Evolutionary conservation across 129 eudicot genomes (phyloP).

Genomic region (Logfia minima): DNA sequence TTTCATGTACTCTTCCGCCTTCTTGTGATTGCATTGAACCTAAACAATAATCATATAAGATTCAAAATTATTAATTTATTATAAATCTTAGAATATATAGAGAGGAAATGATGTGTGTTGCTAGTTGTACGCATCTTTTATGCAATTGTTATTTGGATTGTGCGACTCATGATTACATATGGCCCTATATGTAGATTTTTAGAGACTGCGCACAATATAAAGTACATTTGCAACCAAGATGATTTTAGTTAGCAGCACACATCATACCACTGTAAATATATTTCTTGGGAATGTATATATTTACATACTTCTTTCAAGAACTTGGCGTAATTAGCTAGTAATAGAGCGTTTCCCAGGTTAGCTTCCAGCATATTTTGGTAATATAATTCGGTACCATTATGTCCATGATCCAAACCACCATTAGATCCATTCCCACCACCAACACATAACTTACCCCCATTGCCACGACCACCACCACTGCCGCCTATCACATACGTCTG

Average conservation of each 20-base stretch:
- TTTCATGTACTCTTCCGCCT: slow-evolving; percentile 9
- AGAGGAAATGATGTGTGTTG: no score
- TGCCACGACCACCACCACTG: neutral
- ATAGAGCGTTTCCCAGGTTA: neutral
- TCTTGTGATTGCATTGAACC: neutral
- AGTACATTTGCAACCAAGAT: no score
- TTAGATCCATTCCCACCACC: neutral
- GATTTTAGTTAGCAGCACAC: no score
- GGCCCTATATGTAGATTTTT: no score
- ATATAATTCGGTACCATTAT: neutral
- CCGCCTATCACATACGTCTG: neutral
- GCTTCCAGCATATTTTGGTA: neutral
- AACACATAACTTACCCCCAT: neutral
- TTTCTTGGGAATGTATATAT: neutral
- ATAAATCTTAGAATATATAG: neutral
- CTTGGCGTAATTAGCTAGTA: slow-evolving; percentile 5
- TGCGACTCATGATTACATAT: no score
- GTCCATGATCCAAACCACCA: slow-evolving; percentile 1
- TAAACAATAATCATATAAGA: neutral
- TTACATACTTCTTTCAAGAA: neutral
- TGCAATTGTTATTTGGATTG: no score
- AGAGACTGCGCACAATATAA: no score
- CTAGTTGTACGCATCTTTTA: no score
- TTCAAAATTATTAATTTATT: neutral
- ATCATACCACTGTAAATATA: no score